phyloP scores from a whole-genome alignment of 2,329 filamentous ascomycete genomes.

The Cercospora nicotianae region DNA sequence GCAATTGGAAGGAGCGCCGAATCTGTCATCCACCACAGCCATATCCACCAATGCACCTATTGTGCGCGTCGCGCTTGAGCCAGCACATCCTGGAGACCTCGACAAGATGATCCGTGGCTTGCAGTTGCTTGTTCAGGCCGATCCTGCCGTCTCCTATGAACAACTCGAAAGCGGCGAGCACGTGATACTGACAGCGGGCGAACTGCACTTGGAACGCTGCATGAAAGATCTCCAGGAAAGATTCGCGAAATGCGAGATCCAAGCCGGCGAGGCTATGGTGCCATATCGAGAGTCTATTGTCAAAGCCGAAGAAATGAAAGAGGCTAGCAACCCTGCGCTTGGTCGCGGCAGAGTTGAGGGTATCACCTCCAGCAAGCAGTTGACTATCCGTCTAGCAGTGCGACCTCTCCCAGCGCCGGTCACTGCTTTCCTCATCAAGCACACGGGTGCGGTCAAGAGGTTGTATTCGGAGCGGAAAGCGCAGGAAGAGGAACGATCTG shows the following conservation, averaged over 20 bases:
- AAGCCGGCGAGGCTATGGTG: slow-evolving; percentile 90
- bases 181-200: slow-evolving; percentile 89
- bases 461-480: slow-evolving; percentile 71
- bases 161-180: slow-evolving; percentile 91
- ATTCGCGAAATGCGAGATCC: slow-evolving; percentile 91
- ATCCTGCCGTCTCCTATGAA: slow-evolving; percentile 94
- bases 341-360: slow-evolving; percentile 77
- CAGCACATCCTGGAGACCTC: slow-evolving; percentile 82
- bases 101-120: slow-evolving; percentile 93
- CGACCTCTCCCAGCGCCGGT: slow-evolving; percentile 74
- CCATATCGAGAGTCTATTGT: slow-evolving; percentile 94
- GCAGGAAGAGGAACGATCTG: slow-evolving; percentile 45
- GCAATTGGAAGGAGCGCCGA: slow-evolving; percentile 79
- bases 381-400: slow-evolving; percentile 74
- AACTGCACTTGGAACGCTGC: slow-evolving; percentile 90
- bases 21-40: slow-evolving; percentile 81
- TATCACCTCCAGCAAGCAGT: slow-evolving; percentile 80
- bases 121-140: slow-evolving; percentile 84
- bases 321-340: slow-evolving; percentile 79
- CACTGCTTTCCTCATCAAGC: slow-evolving; percentile 79
- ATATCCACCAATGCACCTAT: slow-evolving; percentile 74
- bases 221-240: slow-evolving; percentile 89
- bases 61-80: slow-evolving; percentile 93
- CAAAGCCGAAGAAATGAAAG: slow-evolving; percentile 81
- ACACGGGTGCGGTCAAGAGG: slow-evolving; percentile 73